A percentile compares a stretch with the other conserved stretches of the same genome.
These are phyloP conservation scores for Umbellularia californica DNA, from an alignment of 164 flowering plant species.

Conservation along the genomic window DNA sequence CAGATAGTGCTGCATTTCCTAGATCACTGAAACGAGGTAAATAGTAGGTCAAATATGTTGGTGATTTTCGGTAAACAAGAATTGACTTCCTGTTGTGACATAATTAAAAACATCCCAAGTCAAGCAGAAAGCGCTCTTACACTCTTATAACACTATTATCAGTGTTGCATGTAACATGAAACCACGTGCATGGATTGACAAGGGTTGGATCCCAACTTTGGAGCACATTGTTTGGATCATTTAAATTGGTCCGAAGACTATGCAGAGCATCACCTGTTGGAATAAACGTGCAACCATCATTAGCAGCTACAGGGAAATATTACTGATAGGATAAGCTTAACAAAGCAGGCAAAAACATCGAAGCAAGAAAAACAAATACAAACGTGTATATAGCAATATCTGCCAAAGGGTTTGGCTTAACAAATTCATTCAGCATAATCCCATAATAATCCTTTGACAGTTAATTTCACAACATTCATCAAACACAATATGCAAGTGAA, in stretches of 20 bases:
- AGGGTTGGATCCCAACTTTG: constrained; percentile 97
- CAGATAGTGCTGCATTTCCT: constrained; percentile 89
- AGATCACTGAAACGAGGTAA: constrained; percentile 56
- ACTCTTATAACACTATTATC: constrained; percentile 93
- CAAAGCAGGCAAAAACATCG: not conserved
- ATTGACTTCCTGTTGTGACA: not conserved
- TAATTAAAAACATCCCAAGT: not conserved
- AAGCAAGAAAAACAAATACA: not conserved
- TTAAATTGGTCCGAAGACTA: constrained; percentile 51
- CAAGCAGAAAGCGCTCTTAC: constrained; percentile 35
- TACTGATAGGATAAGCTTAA: not conserved
- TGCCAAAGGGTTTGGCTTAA: too few relatives aligned
- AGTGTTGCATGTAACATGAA: constrained; percentile 86
- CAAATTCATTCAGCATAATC: too few relatives aligned
- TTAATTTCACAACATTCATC: not conserved
- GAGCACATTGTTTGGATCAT: constrained; percentile 79
- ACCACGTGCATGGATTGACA: constrained; percentile 94
- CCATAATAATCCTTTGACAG: too few relatives aligned
- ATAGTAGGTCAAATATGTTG: not conserved
- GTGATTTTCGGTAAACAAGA: not conserved
- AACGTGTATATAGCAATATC: not conserved
- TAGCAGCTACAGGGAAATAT: not conserved
- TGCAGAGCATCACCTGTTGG: constrained; percentile 87
- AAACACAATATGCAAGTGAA: not conserved
- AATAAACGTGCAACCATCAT: constrained; percentile 8